phyloP scores from a whole-genome alignment of 164 flowering plant species.

The Saururus chinensis region DNA sequence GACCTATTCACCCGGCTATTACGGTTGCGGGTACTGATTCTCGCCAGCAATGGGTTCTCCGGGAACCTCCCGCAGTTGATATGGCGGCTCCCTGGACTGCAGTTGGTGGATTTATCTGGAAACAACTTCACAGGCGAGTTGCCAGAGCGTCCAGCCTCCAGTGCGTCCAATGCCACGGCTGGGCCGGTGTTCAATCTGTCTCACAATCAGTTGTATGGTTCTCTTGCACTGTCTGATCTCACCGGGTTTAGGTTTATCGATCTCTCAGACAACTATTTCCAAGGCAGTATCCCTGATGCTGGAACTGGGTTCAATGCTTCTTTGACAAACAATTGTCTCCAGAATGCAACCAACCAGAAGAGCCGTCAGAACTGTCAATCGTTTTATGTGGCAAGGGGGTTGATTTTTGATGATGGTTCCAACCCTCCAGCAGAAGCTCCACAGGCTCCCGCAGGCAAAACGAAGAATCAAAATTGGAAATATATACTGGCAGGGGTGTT shows the following conservation, averaged over 20 bases:
- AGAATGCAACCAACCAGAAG: conserved; percentile 43
- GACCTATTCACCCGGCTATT: conserved; percentile 28
- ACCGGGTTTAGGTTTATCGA: conserved; percentile 29
- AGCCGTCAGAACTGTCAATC: conserved; percentile 34
- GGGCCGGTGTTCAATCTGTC: conserved; percentile 43
- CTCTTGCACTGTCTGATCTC: conserved; percentile 18
- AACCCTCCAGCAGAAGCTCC: conserved; percentile 23
- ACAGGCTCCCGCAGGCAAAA: conserved; percentile 6
- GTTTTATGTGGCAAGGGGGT: conserved; percentile 48
- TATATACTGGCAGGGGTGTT: conserved; percentile 56
- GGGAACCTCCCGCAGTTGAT: conserved; percentile 37
- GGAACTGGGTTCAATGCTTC: conserved; percentile 24
- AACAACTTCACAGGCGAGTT: conserved; percentile 55
- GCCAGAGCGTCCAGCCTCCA: conserved; percentile 12
- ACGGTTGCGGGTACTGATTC: conserved; percentile 25
- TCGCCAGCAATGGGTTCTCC: conserved; percentile 35
- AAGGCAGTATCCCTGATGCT: conserved; percentile 38
- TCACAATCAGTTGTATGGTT: conserved; percentile 54
- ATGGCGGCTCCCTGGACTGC: conserved; percentile 36
- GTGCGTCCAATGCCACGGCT: conserved; percentile 2
- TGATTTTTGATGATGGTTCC: conserved; percentile 58
- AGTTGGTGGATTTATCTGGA: conserved; percentile 40
- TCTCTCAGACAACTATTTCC: conserved; percentile 57
- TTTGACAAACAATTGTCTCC: conserved; percentile 60
- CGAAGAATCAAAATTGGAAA: conserved; percentile 22